These are phyloP conservation scores for Omphalotus olearius DNA, from an alignment of 1,284 basidiomycete species.

Conservation along the genomic window DNA sequence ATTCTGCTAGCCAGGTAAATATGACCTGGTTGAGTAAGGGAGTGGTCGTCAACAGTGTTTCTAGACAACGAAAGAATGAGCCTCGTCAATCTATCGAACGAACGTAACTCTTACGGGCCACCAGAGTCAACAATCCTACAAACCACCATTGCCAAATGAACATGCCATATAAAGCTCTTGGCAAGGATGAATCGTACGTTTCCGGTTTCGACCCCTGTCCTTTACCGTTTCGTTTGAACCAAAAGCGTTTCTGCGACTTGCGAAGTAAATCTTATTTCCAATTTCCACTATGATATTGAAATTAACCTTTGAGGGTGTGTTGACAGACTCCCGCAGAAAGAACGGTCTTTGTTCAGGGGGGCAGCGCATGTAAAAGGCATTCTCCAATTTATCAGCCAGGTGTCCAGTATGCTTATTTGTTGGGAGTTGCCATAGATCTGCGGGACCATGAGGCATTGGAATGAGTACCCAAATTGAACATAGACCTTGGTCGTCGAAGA, in stretches of 20 bases:
- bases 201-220: not conserved
- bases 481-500: not conserved
- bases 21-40: conserved; percentile 35
- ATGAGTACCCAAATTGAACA: not conserved
- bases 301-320: not conserved
- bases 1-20: conserved; percentile 32
- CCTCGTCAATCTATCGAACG: not conserved
- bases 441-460: not conserved
- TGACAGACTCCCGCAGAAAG: conserved; percentile 3
- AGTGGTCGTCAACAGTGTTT: conserved; percentile 26
- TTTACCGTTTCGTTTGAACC: no score
- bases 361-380: conserved; percentile 30
- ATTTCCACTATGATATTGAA: not conserved
- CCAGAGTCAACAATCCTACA: conserved; percentile 27
- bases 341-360: conserved; percentile 29
- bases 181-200: not conserved
- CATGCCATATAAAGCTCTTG: conserved; percentile 9
- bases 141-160: conserved; percentile 34
- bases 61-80: conserved; percentile 10
- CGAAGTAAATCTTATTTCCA: not conserved
- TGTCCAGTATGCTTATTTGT: conserved; percentile 21
- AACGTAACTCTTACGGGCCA: conserved; percentile 23
- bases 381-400: conserved; percentile 27
- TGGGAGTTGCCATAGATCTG: conserved; percentile 36
- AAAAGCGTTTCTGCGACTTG: no score